These are phyloP conservation scores for Penicillium goetzii DNA, from an alignment of 495 filamentous ascomycete species.

Conservation along the genomic window DNA sequence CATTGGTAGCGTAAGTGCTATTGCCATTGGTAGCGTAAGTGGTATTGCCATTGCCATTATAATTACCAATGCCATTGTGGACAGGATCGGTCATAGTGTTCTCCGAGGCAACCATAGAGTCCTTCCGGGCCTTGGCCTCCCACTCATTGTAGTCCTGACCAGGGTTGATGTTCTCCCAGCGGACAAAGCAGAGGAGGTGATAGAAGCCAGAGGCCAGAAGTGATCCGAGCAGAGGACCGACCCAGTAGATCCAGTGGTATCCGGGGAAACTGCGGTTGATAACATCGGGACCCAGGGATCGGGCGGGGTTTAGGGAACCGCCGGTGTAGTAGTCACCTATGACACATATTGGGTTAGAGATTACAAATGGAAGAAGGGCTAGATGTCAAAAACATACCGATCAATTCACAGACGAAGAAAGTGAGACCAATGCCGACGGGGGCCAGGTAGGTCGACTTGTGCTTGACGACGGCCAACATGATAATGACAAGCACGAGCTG, in stretches of 20 bases:
- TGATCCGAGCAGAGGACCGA: conserved; percentile 69
- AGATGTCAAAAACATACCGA: conserved; percentile 49
- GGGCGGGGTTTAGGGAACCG: conserved; percentile 72
- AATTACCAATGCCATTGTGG: neutral
- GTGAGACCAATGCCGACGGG: conserved; percentile 77
- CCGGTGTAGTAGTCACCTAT: conserved; percentile 72
- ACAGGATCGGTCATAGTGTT: conserved; percentile 18
- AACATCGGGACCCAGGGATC: conserved; percentile 71
- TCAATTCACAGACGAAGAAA: conserved; percentile 70
- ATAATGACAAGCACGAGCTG: conserved; percentile 79
- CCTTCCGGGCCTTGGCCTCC: conserved; percentile 32
- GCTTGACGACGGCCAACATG: conserved; percentile 83
- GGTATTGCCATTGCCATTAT: neutral
- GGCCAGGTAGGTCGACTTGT: conserved; percentile 76
- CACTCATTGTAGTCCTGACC: conserved; percentile 64
- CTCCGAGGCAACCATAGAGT: conserved; percentile 17
- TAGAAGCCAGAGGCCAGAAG: conserved; percentile 72
- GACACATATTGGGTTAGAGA: neutral
- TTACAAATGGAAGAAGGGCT: no score
- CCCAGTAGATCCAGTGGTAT: conserved; percentile 61
- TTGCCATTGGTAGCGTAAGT: neutral
- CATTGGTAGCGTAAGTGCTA: neutral
- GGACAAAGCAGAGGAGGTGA: conserved; percentile 63
- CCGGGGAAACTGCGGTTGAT: conserved; percentile 64
- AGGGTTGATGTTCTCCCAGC: conserved; percentile 79